Evolutionary conservation across 1,284 basidiomycete genomes (phyloP).

Genomic region (Flammula alnicola): DNA sequence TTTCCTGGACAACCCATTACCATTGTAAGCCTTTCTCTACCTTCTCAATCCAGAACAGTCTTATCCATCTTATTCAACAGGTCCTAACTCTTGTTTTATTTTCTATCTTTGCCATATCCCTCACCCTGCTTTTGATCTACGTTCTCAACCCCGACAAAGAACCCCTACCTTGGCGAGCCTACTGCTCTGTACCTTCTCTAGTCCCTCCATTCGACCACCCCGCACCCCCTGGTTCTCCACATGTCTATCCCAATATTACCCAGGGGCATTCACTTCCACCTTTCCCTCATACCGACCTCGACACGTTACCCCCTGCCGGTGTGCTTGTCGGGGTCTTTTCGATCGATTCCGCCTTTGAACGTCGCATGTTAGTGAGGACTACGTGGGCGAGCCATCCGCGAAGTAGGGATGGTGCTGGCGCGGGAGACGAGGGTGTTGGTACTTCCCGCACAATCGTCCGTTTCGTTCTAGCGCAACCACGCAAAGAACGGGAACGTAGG

Average conservation of each 20-base stretch:
- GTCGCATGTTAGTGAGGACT: slow-evolving; percentile 87
- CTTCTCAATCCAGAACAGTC: slow-evolving; percentile 1
- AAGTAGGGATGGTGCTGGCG: slow-evolving; percentile 73
- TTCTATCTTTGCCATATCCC: slow-evolving; percentile 74
- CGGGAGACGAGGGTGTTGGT: slow-evolving; percentile 72
- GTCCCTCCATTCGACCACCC: slow-evolving; percentile 44
- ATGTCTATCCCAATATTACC: slow-evolving; percentile 37
- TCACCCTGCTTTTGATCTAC: slow-evolving; percentile 86
- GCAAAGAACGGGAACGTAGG: slow-evolving; percentile 77
- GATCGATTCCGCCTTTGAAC: slow-evolving; percentile 84
- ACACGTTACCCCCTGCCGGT: slow-evolving; percentile 85
- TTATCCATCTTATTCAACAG: slow-evolving; percentile 45
- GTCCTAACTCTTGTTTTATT: slow-evolving; percentile 74
- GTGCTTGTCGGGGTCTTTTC: slow-evolving; percentile 93
- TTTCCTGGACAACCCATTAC: slow-evolving; percentile 83
- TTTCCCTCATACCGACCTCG: slow-evolving; percentile 73
- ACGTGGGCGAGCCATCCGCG: slow-evolving; percentile 88
- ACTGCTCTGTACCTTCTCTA: slow-evolving; percentile 76
- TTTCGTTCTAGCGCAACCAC: slow-evolving; percentile 90
- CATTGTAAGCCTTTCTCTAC: slow-evolving; percentile 55
- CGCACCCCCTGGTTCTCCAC: slow-evolving; percentile 43
- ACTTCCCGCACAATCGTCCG: slow-evolving; percentile 89
- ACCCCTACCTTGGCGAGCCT: slow-evolving; percentile 91
- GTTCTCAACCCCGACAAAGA: slow-evolving; percentile 96
- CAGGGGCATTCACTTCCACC: slow-evolving; percentile 49